phyloP scores from a whole-genome alignment of 805 yeast genomes.

The Nakazawaea ernobii region DNA sequence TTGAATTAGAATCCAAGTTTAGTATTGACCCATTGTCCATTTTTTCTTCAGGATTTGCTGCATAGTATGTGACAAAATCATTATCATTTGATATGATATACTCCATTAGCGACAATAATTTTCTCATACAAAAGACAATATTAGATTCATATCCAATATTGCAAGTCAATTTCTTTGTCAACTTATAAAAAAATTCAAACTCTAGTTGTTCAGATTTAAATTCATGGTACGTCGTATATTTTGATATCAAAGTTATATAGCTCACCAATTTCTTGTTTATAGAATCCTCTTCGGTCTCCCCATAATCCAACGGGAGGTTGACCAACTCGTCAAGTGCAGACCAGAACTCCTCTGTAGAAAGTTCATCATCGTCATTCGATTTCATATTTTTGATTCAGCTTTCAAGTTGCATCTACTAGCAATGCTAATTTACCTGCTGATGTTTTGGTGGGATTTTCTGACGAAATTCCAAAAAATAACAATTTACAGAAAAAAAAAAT shows the following conservation, averaged over 20 bases:
- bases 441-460: too few species aligned
- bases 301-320: slow-evolving; percentile 15
- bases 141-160: slow-evolving; percentile 28
- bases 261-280: slow-evolving; percentile 29
- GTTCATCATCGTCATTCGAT: slow-evolving; percentile 2
- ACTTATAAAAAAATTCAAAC: slow-evolving; percentile 19
- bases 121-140: slow-evolving; percentile 41
- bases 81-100: slow-evolving; percentile 21
- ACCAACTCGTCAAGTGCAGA: slow-evolving; percentile 23
- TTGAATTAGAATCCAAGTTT: slow-evolving; percentile 21
- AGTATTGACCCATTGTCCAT: slow-evolving; percentile 3
- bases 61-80: slow-evolving; percentile 14
- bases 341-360: slow-evolving; percentile 26
- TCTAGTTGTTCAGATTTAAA: slow-evolving; percentile 23
- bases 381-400: not conserved
- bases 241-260: slow-evolving; percentile 23
- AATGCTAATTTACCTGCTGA: too few species aligned
- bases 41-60: slow-evolving; percentile 7
- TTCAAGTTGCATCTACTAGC: too few species aligned
- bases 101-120: slow-evolving; percentile 39
- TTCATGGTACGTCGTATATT: slow-evolving; percentile 8
- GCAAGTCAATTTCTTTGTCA: slow-evolving; percentile 21
- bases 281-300: slow-evolving; percentile 20
- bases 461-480: too few species aligned
- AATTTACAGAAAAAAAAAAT: too few species aligned